Conservation (phyloP, 1,139 yeast genomes). For the Blastobotrys aristatus region DNA sequence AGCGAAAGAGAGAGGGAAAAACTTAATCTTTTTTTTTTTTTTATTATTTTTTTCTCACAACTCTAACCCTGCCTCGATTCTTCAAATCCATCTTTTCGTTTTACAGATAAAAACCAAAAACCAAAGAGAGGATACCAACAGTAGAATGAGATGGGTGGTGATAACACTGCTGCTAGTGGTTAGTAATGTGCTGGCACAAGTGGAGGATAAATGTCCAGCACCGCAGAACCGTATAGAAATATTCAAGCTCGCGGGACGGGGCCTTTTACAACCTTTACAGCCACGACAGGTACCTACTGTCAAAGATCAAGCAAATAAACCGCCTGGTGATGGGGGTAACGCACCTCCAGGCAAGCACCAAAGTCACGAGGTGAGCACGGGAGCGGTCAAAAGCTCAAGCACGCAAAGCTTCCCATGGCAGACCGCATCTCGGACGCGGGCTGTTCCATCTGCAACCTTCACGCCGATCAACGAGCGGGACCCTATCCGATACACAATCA, state of each 20-base stretch:
- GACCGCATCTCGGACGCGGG: not conserved
- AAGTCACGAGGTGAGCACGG: not conserved
- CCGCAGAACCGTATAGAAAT: not conserved
- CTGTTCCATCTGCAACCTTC: conserved; percentile 10
- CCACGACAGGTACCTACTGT: not conserved
- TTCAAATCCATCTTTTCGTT: no score
- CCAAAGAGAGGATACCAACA: no score
- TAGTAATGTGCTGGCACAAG: no score
- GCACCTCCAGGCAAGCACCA: not conserved
- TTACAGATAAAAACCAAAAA: no score
- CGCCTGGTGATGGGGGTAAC: conserved; percentile 3
- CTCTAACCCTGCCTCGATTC: no score
- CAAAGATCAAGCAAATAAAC: not conserved
- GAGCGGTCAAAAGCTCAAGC: not conserved
- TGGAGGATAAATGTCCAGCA: not conserved
- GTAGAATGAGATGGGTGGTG: no score
- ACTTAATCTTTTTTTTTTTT: not conserved
- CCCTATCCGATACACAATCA: conserved; percentile 25
- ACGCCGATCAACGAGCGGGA: conserved; percentile 22
- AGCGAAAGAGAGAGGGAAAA: no score
- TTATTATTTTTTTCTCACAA: no score
- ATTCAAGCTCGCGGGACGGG: conserved; percentile 7
- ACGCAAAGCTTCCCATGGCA: conserved; percentile 7
- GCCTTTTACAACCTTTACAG: not conserved
- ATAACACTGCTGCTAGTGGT: no score